Evolutionary conservation across 352 stramenopile genomes (phyloP).

Genomic region (Globisporangium carolinianum): DNA sequence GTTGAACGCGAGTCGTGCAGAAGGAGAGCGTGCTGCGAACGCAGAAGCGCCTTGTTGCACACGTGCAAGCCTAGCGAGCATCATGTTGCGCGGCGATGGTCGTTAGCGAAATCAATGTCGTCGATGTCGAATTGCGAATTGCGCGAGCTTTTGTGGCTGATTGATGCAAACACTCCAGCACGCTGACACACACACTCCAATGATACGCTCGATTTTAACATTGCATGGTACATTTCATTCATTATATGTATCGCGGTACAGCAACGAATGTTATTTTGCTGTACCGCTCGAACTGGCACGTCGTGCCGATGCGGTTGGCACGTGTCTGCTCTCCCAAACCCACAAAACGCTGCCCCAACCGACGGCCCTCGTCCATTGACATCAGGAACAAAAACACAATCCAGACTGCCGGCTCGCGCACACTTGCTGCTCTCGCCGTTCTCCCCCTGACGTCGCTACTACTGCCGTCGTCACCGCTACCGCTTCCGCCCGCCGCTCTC

Average conservation of each 20-base stretch:
- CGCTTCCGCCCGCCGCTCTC: not conserved
- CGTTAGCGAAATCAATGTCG: too few species aligned
- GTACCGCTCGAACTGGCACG: not conserved
- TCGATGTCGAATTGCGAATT: too few species aligned
- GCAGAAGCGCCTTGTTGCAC: not conserved
- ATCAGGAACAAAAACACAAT: not conserved
- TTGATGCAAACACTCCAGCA: too few species aligned
- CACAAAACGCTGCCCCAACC: not conserved
- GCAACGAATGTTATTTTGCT: too few species aligned
- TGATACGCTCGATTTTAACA: too few species aligned
- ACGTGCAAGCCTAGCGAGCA: not conserved
- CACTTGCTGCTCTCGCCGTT: not conserved
- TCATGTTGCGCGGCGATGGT: not conserved
- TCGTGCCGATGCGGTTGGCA: not conserved
- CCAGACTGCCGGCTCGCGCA: not conserved
- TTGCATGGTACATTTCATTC: too few species aligned
- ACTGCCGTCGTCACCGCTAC: not conserved
- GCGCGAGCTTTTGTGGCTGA: too few species aligned
- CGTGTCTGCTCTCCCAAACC: not conserved
- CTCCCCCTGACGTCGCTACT: not conserved
- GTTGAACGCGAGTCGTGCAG: too few species aligned
- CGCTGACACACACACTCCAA: too few species aligned
- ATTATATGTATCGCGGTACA: too few species aligned
- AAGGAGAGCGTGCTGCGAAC: not conserved
- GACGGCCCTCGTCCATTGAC: not conserved